phyloP scores from a whole-genome alignment of 306 rosid species.

The Coriaria nepalensis region DNA sequence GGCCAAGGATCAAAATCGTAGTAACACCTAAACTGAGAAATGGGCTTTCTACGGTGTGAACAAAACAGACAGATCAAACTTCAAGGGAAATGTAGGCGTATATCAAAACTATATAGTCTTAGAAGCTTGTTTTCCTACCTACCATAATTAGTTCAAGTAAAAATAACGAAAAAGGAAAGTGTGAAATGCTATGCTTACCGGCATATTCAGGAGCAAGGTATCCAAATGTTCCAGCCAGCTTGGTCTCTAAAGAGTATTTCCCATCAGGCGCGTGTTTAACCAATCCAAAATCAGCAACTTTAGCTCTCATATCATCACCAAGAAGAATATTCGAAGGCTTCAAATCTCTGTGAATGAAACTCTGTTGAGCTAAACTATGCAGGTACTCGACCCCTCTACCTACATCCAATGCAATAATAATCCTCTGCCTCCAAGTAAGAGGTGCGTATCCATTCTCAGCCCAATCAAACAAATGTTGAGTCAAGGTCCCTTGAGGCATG shows the following conservation, averaged over 20 bases:
- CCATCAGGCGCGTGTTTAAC: constrained; percentile 2
- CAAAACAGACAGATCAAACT: no score
- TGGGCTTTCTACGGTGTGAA: no score
- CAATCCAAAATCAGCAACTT: background rate
- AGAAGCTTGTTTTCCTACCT: no score
- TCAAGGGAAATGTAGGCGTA: no score
- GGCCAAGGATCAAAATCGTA: no score
- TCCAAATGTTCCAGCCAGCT: background rate
- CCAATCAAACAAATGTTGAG: constrained; percentile 69
- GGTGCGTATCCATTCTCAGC: constrained; percentile 39
- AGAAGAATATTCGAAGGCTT: constrained; percentile 3
- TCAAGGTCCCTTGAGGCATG: constrained; percentile 85
- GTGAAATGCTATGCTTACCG: constrained; percentile 1
- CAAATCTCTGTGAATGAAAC: constrained; percentile 6
- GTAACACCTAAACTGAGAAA: no score
- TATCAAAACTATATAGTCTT: no score
- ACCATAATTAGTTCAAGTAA: background rate
- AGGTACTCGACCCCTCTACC: constrained; percentile 4
- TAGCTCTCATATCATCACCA: constrained; percentile 3
- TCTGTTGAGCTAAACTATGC: constrained; percentile 2
- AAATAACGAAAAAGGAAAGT: background rate
- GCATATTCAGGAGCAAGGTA: constrained; percentile 8
- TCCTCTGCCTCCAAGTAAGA: constrained; percentile 74
- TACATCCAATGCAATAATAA: constrained; percentile 33
- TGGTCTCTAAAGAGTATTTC: background rate